Conservation (phyloP, 2,329 filamentous ascomycete species). For the Claviceps sorghi region DNA sequence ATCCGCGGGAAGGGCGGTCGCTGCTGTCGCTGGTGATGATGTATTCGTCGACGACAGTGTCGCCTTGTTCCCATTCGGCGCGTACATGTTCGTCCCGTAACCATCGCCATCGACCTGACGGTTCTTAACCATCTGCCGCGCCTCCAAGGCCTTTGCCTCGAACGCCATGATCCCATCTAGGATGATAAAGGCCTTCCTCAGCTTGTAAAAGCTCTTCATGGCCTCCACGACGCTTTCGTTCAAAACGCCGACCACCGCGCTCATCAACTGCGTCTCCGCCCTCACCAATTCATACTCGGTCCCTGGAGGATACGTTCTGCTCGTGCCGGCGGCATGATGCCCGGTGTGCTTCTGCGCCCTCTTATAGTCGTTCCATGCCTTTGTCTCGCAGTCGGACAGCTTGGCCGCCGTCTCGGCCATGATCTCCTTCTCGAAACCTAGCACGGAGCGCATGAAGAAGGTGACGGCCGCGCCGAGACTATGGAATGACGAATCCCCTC, state of each 20-base stretch:
- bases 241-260: slow-evolving; percentile 72
- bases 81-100: slow-evolving; percentile 16
- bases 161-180: slow-evolving; percentile 65
- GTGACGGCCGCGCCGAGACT: slow-evolving; percentile 68
- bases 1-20: slow-evolving; percentile 8
- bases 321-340: slow-evolving; percentile 28
- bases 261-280: slow-evolving; percentile 78
- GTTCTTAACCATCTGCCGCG: slow-evolving; percentile 21
- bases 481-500: slow-evolving; percentile 76
- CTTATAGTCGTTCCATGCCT: slow-evolving; percentile 62
- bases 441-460: slow-evolving; percentile 68
- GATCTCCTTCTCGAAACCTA: slow-evolving; percentile 84
- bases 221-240: slow-evolving; percentile 89
- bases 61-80: slow-evolving; percentile 18
- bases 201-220: slow-evolving; percentile 81
- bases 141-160: slow-evolving; percentile 39
- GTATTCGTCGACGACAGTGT: neutral
- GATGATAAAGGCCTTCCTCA: slow-evolving; percentile 75
- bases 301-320: slow-evolving; percentile 59
- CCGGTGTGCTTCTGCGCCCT: slow-evolving; percentile 44
- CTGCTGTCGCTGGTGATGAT: neutral
- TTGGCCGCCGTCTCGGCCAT: slow-evolving; percentile 68
- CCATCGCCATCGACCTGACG: slow-evolving; percentile 10
- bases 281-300: slow-evolving; percentile 77
- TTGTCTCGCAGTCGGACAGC: slow-evolving; percentile 60